Conservation (phyloP, 169 alveolate genomes). For the Plasmodium gonderi region DNA sequence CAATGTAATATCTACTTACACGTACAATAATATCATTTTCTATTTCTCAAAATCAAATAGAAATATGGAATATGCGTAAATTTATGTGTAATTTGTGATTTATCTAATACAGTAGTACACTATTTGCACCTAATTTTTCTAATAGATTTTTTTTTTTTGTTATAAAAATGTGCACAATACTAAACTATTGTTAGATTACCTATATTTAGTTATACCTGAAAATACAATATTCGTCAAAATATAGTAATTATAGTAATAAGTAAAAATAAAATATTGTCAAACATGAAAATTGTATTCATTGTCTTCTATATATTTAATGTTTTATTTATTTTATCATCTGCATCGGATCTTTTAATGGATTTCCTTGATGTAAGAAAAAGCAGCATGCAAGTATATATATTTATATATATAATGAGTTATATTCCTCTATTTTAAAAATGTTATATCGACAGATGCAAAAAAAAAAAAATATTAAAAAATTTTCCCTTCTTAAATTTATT, state of each 20-base stretch:
- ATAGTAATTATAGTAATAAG: not conserved
- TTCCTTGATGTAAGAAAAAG: not conserved
- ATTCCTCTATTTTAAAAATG: not conserved
- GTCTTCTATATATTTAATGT: not conserved
- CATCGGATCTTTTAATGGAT: not conserved
- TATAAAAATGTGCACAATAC: not conserved
- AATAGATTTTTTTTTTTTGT: not conserved
- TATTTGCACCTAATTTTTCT: not conserved
- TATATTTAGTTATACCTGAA: not conserved
- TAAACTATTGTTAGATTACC: not conserved
- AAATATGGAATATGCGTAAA: not conserved
- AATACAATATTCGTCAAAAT: not conserved
- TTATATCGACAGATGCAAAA: not conserved
- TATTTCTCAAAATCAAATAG: not conserved
- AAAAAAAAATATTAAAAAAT: not conserved
- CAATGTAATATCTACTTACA: not conserved
- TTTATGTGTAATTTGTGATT: not conserved
- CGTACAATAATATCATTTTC: not conserved
- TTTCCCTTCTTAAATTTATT: not conserved
- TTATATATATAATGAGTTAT: not conserved
- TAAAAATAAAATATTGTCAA: not conserved
- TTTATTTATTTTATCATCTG: not conserved
- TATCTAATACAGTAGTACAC: not conserved
- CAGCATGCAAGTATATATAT: not conserved
- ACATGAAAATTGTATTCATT: not conserved